These are phyloP conservation scores for Selaginella moellendorffii DNA, from an alignment of 75 land plant species.

Conservation along the genomic window DNA sequence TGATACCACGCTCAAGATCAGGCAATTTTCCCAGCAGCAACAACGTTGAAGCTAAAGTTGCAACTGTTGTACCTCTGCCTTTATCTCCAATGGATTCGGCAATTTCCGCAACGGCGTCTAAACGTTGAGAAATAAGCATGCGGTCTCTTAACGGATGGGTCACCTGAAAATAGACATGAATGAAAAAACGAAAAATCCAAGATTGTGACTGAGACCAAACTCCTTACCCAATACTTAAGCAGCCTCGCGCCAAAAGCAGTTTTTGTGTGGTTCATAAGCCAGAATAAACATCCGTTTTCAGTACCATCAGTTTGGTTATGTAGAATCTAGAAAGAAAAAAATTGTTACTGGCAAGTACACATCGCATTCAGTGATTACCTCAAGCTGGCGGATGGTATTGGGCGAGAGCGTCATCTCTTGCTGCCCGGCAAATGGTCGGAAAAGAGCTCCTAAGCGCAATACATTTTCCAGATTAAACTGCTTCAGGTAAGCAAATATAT, in stretches of 20 bases:
- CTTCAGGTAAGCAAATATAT: slow-evolving; percentile 52
- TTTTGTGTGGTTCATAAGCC: slow-evolving; percentile 63
- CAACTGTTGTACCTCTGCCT: slow-evolving; percentile 17
- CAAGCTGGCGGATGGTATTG: slow-evolving; percentile 78
- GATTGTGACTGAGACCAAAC: no score
- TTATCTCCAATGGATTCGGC: slow-evolving; percentile 46
- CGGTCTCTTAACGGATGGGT: slow-evolving; percentile 72
- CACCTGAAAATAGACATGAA: slow-evolving; percentile 34
- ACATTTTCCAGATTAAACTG: slow-evolving; percentile 84
- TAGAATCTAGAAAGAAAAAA: slow-evolving; percentile 37
- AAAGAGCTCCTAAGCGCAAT: slow-evolving; percentile 50
- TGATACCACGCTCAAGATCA: slow-evolving; percentile 91
- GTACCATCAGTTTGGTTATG: slow-evolving; percentile 60
- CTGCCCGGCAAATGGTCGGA: slow-evolving; percentile 57
- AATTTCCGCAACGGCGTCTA: slow-evolving; percentile 94
- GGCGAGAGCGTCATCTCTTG: slow-evolving; percentile 74
- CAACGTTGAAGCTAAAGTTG: slow-evolving; percentile 51
- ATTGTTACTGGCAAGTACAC: neutral
- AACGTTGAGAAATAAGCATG: slow-evolving; percentile 54
- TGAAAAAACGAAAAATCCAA: slow-evolving; percentile 3
- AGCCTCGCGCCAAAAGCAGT: slow-evolving; percentile 87
- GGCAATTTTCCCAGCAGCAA: slow-evolving; percentile 46
- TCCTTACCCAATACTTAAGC: slow-evolving; percentile 89
- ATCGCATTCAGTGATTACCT: no score
- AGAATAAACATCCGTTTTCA: slow-evolving; percentile 60